Evolutionary conservation across 768 basidiomycete species (phyloP), one percentile per base, ranked within the genome.

Genomic region (Hygrocybe coccinea): DNA sequence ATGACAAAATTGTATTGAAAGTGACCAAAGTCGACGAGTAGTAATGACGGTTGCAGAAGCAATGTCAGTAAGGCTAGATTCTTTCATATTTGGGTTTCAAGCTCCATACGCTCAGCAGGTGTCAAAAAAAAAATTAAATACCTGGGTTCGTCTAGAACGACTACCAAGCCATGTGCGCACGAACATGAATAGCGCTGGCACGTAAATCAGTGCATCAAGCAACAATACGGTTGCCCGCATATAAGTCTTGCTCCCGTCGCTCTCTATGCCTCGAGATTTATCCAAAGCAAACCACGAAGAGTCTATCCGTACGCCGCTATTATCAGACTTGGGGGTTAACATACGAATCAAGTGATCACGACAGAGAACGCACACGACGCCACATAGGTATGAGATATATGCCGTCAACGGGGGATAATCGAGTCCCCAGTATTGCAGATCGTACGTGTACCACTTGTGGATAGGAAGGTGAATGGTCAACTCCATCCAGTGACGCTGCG

Each of bases 1-100:
- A 95, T 94, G 60, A 95, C 82, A 2, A 89, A 88, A 66, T 97
- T 97, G 68, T 93, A 97, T 71, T 98, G 94, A 64, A 95, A 95
- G 67, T 97, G 94, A 0, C 95, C 93, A 66, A 86, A 89, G 70
- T 97, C 95, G 52, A 95, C 79, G 17, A 97, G 73, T 8, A 93
- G 72, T 33, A 97, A 72, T 0, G 88, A 84, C 2, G 95, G 95
- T 64, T 94, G 91, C 12, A 94, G 76, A 14, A 95, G 72, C 10
- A 95, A 72, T 2, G 81, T 84, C 21, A 91, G 61, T 4, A 93
- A 67, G 1, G 89, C 86, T 21, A 82, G 65, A 68, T 88, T 78
- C 86, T 88, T 44, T n/a, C n/a, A 19, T 11, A 47, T 24, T 19
- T 34, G 21, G 35, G 12, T 25, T 29, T 35, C 2, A 53, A 37